Evolutionary conservation across 805 yeast species (phyloP).

Genomic region (Sugiyamaella smithiae): DNA sequence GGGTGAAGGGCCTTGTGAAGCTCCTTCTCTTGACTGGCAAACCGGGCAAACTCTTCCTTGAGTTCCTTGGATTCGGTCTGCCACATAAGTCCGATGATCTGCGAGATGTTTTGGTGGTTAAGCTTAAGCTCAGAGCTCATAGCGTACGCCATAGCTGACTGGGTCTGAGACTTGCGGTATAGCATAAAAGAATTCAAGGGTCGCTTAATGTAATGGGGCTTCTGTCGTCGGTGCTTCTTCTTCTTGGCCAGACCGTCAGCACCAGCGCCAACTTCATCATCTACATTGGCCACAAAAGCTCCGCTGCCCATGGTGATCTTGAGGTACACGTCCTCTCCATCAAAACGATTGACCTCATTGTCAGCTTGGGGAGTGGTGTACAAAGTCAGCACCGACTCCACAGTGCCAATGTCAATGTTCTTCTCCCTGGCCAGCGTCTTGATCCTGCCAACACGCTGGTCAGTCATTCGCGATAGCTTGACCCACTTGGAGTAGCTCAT

Average conservation of each 20-base stretch:
- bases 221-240: slow-evolving; percentile 23
- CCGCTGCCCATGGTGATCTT: slow-evolving; percentile 27
- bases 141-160: slow-evolving; percentile 37
- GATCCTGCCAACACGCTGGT: slow-evolving; percentile 25
- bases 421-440: slow-evolving; percentile 27
- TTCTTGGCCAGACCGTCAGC: slow-evolving; percentile 11
- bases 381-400: slow-evolving; percentile 28
- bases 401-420: slow-evolving; percentile 29
- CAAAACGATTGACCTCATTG: slow-evolving; percentile 23
- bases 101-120: slow-evolving; percentile 43
- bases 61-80: slow-evolving; percentile 39
- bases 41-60: slow-evolving; percentile 38
- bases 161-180: slow-evolving; percentile 44
- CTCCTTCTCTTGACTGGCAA: slow-evolving; percentile 42
- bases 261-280: slow-evolving; percentile 13
- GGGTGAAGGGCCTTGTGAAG: slow-evolving; percentile 44
- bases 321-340: slow-evolving; percentile 26
- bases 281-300: slow-evolving; percentile 16
- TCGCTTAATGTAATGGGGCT: slow-evolving; percentile 39
- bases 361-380: slow-evolving; percentile 22
- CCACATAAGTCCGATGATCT: slow-evolving; percentile 47
- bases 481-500: slow-evolving; percentile 28
- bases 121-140: slow-evolving; percentile 32
- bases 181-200: slow-evolving; percentile 50
- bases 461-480: slow-evolving; percentile 29